Evolutionary conservation across 164 flowering plant genomes (phyloP), one percentile per base, ranked within the genome.

Genomic region (Magnolia sinica): DNA sequence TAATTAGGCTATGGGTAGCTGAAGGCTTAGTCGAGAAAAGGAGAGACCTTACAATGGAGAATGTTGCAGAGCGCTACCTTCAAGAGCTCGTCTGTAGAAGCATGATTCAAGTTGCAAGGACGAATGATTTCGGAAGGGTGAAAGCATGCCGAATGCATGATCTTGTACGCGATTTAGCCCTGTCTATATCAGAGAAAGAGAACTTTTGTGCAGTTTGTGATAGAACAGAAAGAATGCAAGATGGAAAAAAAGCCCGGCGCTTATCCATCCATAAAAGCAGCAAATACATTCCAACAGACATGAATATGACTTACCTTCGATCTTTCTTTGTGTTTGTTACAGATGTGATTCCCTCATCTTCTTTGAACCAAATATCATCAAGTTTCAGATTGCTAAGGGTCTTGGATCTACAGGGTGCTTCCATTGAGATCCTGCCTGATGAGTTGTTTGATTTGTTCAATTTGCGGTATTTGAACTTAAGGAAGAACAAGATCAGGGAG

Each of bases 1-100:
- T 87, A 22, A 69, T 78, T 4, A 64, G 76, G 20, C 49, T 85
- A 8, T 82, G 71, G 80, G 73, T 82, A 13, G 81, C 83, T 2
- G 79, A 81, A 52, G 84, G 84, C 4, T 79, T 76, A 64, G 70
- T 82, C 27, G 22, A 19, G 8, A 24, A 66, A 8, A 23, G 52
- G n/a, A 10, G 9, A 67, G 65, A 49, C 0, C 2, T 31, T 31
- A 52, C 16, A 8, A 55, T 22, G 16, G 29, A 55, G 63, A 72
- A 75, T 1, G 45, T 8, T 1, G 81, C 72, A 4, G 73, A 71
- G 9, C 6, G 31, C 9, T 79, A 76, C 71, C 50, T 79, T 8
- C 52, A 72, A 50, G 76, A 75, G 37, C 71, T 79, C 7, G 23
- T 75, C 24, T 7, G 10, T 20, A 29, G 77, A 52, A 67, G 29